Evolutionary conservation across 768 basidiomycete genomes (phyloP).

Genomic region (Lentinula edodes): DNA sequence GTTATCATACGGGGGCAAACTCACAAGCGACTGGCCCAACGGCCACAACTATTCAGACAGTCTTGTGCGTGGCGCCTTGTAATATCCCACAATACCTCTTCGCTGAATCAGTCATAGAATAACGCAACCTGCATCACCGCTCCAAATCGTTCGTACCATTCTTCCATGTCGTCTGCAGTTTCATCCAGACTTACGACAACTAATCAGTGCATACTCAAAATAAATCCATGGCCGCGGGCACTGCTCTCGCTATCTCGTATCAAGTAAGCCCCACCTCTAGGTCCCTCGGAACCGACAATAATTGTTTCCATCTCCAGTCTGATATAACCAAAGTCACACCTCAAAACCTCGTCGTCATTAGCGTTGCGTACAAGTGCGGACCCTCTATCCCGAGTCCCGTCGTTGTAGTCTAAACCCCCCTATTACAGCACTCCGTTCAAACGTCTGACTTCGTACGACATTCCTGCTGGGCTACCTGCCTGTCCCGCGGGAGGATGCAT

Average conservation of each 20-base stretch:
- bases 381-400: background rate
- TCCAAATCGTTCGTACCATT: constrained; percentile 39
- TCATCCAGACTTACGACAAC: background rate
- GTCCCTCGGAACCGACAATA: background rate
- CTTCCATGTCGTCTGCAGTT: background rate
- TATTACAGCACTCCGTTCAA: constrained; percentile 47
- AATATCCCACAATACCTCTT: background rate
- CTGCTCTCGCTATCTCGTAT: constrained; percentile 53
- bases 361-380: constrained; percentile 40
- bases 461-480: constrained; percentile 42
- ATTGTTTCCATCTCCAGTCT: constrained; percentile 24
- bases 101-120: constrained; percentile 19
- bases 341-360: constrained; percentile 47
- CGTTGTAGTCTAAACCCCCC: background rate
- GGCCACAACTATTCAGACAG: constrained; percentile 37
- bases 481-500: constrained; percentile 48
- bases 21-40: constrained; percentile 40
- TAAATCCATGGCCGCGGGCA: constrained; percentile 44
- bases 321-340: constrained; percentile 40
- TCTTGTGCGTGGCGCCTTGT: constrained; percentile 27
- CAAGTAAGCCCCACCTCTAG: constrained; percentile 21
- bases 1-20: constrained; percentile 34
- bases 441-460: constrained; percentile 39
- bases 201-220: constrained; percentile 47
- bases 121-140: constrained; percentile 35